phyloP scores from a whole-genome alignment of 192 early-diverging fungal species.

The Bifiguratus adelaidae region DNA sequence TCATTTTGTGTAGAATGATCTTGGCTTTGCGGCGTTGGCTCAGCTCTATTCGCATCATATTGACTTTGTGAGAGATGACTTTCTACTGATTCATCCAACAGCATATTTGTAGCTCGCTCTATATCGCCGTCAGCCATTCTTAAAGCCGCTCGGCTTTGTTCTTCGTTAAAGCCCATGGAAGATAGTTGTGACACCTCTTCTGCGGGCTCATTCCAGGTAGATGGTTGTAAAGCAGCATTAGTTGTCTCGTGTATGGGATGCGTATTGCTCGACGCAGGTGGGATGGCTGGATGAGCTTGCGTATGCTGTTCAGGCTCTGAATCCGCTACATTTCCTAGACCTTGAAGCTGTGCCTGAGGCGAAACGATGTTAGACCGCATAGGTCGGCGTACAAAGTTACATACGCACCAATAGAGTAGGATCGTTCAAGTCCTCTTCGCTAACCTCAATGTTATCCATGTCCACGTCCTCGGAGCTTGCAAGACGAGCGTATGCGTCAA shows the following conservation, averaged over 20 bases:
- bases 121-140: conserved; percentile 62
- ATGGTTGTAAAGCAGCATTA: not conserved
- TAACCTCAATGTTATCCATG: conserved; percentile 50
- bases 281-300: not conserved
- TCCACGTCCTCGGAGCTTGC: conserved; percentile 33
- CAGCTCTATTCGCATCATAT: not conserved
- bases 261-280: not conserved
- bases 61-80: not conserved
- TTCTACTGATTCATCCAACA: conserved; percentile 35
- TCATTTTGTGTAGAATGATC: not conserved
- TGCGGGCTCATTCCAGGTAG: not conserved
- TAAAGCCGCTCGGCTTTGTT: conserved; percentile 56
- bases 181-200: conserved; percentile 34
- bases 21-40: conserved; percentile 4
- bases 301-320: too few relatives aligned
- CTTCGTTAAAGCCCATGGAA: conserved; percentile 62
- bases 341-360: conserved; percentile 17
- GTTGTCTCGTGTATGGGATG: conserved; percentile 1
- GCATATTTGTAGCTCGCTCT: conserved; percentile 63
- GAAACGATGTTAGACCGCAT: conserved; percentile 1
- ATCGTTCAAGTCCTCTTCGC: conserved; percentile 67
- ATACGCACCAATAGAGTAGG: conserved; percentile 50
- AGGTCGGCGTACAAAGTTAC: not conserved
- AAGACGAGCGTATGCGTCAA: conserved; percentile 12
- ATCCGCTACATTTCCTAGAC: conserved; percentile 7